Percentiles rank a stretch among this genome's conserved stretches.
Conservation (phyloP, 768 basidiomycete species). For the Russula compacta region DNA sequence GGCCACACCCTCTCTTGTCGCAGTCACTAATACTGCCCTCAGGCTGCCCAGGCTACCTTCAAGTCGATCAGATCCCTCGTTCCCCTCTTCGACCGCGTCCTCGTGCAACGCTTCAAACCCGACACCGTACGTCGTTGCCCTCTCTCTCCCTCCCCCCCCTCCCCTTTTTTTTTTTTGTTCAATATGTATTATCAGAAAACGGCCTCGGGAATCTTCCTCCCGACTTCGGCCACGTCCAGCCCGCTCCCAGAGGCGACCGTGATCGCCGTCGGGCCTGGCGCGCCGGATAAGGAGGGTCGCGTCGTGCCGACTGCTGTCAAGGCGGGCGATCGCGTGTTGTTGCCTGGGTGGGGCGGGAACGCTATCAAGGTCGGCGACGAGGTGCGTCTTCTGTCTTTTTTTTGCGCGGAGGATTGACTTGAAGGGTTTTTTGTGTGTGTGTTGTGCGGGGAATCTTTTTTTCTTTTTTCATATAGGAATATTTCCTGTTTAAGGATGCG, state of each 20-base stretch:
- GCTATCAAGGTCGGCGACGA: slow-evolving; percentile 96
- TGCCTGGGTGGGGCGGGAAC: slow-evolving; percentile 96
- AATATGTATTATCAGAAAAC: slow-evolving; percentile 63
- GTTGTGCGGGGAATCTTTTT: background rate
- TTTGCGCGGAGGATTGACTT: background rate
- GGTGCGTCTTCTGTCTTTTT: slow-evolving; percentile 38
- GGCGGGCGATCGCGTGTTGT: slow-evolving; percentile 84
- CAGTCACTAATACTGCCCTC: background rate
- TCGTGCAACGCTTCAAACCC: slow-evolving; percentile 95
- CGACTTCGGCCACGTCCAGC: slow-evolving; percentile 72
- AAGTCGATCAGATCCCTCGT: slow-evolving; percentile 86
- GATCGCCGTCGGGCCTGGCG: slow-evolving; percentile 91
- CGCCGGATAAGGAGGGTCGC: slow-evolving; percentile 78
- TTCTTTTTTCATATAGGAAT: slow-evolving; percentile 51
- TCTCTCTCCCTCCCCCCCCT: too few species aligned
- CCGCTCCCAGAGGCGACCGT: slow-evolving; percentile 97
- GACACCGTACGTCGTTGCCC: slow-evolving; percentile 90
- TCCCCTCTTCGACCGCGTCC: slow-evolving; percentile 91
- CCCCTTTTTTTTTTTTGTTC: slow-evolving; percentile 20
- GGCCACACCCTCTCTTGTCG: background rate
- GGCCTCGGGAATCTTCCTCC: slow-evolving; percentile 91
- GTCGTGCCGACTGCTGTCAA: slow-evolving; percentile 69
- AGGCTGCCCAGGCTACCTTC: slow-evolving; percentile 83
- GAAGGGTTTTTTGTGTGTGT: background rate
- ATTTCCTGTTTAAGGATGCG: slow-evolving; percentile 85